Conservation (phyloP, 805 yeast genomes). For the Brettanomyces sp. region DNA sequence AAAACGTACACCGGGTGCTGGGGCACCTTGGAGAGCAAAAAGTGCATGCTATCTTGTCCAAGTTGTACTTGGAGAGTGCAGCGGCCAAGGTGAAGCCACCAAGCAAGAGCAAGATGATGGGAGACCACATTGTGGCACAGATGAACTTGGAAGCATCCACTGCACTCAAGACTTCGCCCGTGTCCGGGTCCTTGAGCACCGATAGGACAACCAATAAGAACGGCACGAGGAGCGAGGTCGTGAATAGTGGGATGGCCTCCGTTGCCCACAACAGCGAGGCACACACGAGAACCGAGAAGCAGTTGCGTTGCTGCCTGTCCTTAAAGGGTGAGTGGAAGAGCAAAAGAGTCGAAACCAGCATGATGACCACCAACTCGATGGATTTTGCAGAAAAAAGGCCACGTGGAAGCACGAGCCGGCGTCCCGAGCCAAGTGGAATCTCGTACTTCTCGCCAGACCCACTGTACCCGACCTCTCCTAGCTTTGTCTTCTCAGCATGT, state of each 20-base stretch:
- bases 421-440: slow-evolving; percentile 22
- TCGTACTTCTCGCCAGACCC: slow-evolving; percentile 12
- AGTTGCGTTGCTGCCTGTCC: slow-evolving; percentile 57
- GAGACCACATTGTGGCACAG: slow-evolving; percentile 87
- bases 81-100: slow-evolving; percentile 97
- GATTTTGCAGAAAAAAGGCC: slow-evolving; percentile 28
- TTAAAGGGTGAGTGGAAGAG: slow-evolving; percentile 49
- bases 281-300: slow-evolving; percentile 74
- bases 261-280: slow-evolving; percentile 93
- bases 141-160: slow-evolving; percentile 70
- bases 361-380: slow-evolving; percentile 38
- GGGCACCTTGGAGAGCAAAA: slow-evolving; percentile 74
- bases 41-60: slow-evolving; percentile 81
- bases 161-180: slow-evolving; percentile 46
- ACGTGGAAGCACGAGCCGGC: slow-evolving; percentile 23
- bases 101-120: slow-evolving; percentile 77
- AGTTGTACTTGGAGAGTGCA: slow-evolving; percentile 81
- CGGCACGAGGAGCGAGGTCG: slow-evolving; percentile 79
- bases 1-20: slow-evolving; percentile 73
- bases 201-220: slow-evolving; percentile 64
- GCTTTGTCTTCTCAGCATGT: slow-evolving; percentile 23
- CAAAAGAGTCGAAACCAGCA: slow-evolving; percentile 37
- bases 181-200: slow-evolving; percentile 50
- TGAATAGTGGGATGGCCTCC: slow-evolving; percentile 86
- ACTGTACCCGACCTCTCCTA: slow-evolving; percentile 15